Evolutionary conservation across 202 grass and related monocot genomes (phyloP), one percentile per base, ranked within the genome.

Genomic region (Tripidium arundinaceum): DNA sequence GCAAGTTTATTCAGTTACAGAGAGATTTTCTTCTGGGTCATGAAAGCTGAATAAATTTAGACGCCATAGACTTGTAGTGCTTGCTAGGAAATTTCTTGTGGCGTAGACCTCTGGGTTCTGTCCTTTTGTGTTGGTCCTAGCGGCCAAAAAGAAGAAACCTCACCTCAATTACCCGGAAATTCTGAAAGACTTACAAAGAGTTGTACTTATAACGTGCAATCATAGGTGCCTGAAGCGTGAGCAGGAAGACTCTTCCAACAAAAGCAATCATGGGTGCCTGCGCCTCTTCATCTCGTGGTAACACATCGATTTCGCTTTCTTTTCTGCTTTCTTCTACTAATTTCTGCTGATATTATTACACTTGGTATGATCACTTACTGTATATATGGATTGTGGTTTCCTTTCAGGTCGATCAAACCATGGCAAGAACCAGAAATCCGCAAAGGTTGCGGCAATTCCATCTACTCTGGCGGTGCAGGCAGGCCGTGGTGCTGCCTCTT

Each of bases 201-300:
- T 2, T 58, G 0, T 4, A 36, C 46, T 22, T 59, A 21, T 46
- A 57, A 22, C 11, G 36, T 64, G 8, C 10, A 36, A 47, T 14
- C 31, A 58, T 19, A 5, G n/a, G n/a, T n/a, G n/a, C n/a, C 25
- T 62, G 57, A 62, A 45, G 18, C 57, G 33, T 21, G 18, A 63
- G 3, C 6, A 57, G 19, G 47, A 24, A 74, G 10, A 24, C 18
- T 38, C 47, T 38, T 50, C 19, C 12, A 74, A n/a, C n/a, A n/a
- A n/a, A n/a, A n/a, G 57, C 26, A 77, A 62, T 29, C 74, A 77
- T 77, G 75, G 59, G 75, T 77, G 25, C 59, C 9, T 77, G 59
- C 42, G 39, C 74, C 58, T 64, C 75, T 45, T 64, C 40, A 12
- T 77, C 39, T 31, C 39, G 58, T 7, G 24, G 74, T 77, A 76